Conservation (phyloP, 768 basidiomycete genomes). For the Suillus discolor region DNA sequence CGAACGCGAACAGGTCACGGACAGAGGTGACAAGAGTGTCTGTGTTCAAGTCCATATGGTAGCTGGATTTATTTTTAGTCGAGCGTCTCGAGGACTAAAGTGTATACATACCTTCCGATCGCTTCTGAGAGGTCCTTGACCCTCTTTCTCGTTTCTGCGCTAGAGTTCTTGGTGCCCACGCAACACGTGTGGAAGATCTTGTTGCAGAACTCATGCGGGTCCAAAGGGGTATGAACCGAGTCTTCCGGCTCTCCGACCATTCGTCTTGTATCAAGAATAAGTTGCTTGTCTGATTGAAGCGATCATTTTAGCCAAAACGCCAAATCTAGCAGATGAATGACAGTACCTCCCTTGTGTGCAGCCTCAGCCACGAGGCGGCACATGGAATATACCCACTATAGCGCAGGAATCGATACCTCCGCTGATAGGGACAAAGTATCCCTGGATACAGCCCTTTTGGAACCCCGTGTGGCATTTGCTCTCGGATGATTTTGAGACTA, state of each 20-base stretch:
- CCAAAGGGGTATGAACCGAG: conserved; percentile 82
- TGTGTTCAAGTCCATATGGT: conserved; percentile 96
- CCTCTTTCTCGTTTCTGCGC: conserved; percentile 77
- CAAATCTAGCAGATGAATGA: neutral
- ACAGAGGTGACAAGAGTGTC: conserved; percentile 87
- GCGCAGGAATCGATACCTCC: conserved; percentile 98
- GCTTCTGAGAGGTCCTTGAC: conserved; percentile 87
- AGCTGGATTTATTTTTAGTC: conserved; percentile 47
- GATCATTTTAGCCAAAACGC: neutral
- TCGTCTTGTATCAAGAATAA: conserved; percentile 88
- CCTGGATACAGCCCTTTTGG: conserved; percentile 80
- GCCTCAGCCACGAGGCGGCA: conserved; percentile 88
- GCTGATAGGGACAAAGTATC: conserved; percentile 93
- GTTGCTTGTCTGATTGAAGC: conserved; percentile 63
- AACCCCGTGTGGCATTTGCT: conserved; percentile 82
- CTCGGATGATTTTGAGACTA: conserved; percentile 68
- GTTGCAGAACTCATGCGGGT: conserved; percentile 83
- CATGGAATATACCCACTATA: conserved; percentile 95
- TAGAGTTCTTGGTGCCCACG: conserved; percentile 99
- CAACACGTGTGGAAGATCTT: conserved; percentile 97
- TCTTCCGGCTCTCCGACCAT: conserved; percentile 83
- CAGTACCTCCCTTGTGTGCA: conserved; percentile 67
- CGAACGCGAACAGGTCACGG: conserved; percentile 77
- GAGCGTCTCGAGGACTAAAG: neutral
- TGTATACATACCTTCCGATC: conserved; percentile 74